phyloP scores from a whole-genome alignment of 352 stramenopile genomes.

The Phytophthora litchii region DNA sequence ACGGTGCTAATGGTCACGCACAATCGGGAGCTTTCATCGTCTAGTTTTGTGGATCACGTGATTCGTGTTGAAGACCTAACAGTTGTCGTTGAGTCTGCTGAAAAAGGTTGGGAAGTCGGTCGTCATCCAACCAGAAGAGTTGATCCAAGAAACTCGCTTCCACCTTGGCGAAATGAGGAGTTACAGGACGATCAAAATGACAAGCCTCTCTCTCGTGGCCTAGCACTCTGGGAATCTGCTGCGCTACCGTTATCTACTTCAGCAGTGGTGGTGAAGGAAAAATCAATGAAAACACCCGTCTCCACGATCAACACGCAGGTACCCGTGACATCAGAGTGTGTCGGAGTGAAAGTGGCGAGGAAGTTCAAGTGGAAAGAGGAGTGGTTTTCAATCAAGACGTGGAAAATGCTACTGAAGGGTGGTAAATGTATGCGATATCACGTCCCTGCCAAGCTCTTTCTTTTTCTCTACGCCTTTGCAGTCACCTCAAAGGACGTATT shows the following conservation, averaged over 20 bases:
- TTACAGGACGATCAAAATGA: not conserved
- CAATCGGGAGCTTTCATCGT: conserved; percentile 56
- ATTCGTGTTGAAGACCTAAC: conserved; percentile 41
- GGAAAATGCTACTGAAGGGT: conserved; percentile 31
- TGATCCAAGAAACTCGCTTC: conserved; percentile 37
- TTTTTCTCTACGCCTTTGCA: conserved; percentile 37
- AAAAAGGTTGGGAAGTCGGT: conserved; percentile 29
- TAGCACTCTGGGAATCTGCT: conserved; percentile 34
- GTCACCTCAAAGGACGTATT: conserved; percentile 42
- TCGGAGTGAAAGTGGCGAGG: conserved; percentile 21
- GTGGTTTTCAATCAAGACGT: conserved; percentile 36
- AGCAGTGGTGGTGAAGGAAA: conserved; percentile 7
- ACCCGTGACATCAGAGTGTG: conserved; percentile 31
- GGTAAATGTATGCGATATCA: conserved; percentile 32
- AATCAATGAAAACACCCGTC: conserved; percentile 4
- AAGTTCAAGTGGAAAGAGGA: conserved; percentile 40
- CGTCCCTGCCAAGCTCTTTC: conserved; percentile 34
- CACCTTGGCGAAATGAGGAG: conserved; percentile 31
- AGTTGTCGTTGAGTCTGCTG: conserved; percentile 31
- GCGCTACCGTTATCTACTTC: conserved; percentile 5
- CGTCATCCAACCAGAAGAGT: conserved; percentile 28
- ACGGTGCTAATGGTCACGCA: conserved; percentile 61
- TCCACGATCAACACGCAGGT: conserved; percentile 15
- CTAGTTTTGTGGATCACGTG: conserved; percentile 48
- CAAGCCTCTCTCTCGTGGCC: not conserved